A percentile compares a stretch with the other conserved stretches of the same genome.
phyloP scores from a whole-genome alignment of 495 filamentous ascomycete species.

The Aspergillus funiculosus region DNA sequence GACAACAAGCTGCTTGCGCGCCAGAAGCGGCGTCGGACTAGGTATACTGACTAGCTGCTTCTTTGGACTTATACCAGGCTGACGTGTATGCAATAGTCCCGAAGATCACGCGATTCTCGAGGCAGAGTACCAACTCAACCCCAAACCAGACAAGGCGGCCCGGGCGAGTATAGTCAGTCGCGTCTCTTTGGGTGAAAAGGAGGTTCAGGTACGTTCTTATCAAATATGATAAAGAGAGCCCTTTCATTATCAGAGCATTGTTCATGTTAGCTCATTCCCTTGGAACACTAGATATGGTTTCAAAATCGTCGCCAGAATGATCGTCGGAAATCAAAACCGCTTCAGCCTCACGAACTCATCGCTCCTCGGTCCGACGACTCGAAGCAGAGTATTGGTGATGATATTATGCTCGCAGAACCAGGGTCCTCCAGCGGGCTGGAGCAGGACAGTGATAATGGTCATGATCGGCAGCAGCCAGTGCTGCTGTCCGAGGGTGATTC shows the following conservation, averaged over 20 bases:
- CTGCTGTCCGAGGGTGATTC: constrained; percentile 30
- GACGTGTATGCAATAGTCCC: constrained; percentile 51
- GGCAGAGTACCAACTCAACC: constrained; percentile 74
- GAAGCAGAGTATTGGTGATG: constrained; percentile 46
- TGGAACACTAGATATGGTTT: constrained; percentile 82
- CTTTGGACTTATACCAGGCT: not conserved
- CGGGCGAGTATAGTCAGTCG: constrained; percentile 75
- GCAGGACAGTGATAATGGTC: constrained; percentile 21
- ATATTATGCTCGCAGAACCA: constrained; percentile 32
- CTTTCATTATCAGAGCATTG: constrained; percentile 3
- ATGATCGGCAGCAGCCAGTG: constrained; percentile 14
- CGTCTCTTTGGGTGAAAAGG: constrained; percentile 91
- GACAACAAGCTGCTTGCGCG: constrained; percentile 63
- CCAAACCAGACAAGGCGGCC: constrained; percentile 88
- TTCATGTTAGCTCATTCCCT: constrained; percentile 9
- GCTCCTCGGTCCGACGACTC: constrained; percentile 52
- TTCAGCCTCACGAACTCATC: constrained; percentile 74
- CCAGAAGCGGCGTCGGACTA: constrained; percentile 66
- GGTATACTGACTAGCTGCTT: constrained; percentile 29
- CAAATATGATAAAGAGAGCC: constrained; percentile 25
- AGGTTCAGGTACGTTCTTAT: constrained; percentile 77
- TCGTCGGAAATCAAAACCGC: constrained; percentile 80
- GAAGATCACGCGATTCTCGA: constrained; percentile 91
- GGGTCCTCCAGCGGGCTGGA: constrained; percentile 34
- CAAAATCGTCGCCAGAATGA: constrained; percentile 95